Evolutionary conservation across 768 basidiomycete genomes (phyloP).

Genomic region (Boletus sp.): DNA sequence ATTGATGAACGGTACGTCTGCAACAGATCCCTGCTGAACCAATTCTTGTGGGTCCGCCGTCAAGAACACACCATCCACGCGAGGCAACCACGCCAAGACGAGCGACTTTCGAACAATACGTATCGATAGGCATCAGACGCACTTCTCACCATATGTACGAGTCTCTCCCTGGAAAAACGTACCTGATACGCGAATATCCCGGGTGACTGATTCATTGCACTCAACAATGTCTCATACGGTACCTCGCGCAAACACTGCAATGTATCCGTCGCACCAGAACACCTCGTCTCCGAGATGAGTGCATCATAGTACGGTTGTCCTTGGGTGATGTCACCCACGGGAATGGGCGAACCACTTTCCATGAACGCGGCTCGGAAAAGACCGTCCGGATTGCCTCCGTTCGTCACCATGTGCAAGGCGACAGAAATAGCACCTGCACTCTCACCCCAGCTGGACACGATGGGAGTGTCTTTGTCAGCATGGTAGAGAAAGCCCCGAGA

Average conservation of each 20-base stretch:
- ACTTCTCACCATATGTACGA: too few species aligned
- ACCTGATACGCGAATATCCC: conserved; percentile 34
- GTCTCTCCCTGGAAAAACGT: neutral
- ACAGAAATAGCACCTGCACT: conserved; percentile 40
- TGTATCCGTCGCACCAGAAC: conserved; percentile 26
- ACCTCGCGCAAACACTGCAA: conserved; percentile 35
- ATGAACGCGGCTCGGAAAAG: conserved; percentile 34
- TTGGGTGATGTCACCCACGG: conserved; percentile 15
- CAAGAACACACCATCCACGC: conserved; percentile 41
- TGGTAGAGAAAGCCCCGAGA: neutral
- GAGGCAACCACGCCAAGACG: conserved; percentile 35
- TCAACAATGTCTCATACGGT: conserved; percentile 30
- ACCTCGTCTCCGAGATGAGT: conserved; percentile 31
- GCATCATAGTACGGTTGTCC: conserved; percentile 31
- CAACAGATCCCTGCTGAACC: conserved; percentile 34
- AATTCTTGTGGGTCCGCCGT: conserved; percentile 31
- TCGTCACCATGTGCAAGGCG: conserved; percentile 29
- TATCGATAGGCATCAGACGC: neutral
- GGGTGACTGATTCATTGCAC: conserved; percentile 34
- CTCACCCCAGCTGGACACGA: conserved; percentile 30
- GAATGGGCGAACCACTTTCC: conserved; percentile 41
- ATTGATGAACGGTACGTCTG: conserved; percentile 16
- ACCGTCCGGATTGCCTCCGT: conserved; percentile 22
- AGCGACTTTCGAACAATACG: conserved; percentile 16
- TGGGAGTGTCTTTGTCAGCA: neutral